Evolutionary conservation across 164 flowering plant genomes (phyloP).

Genomic region (Platanus orientalis): DNA sequence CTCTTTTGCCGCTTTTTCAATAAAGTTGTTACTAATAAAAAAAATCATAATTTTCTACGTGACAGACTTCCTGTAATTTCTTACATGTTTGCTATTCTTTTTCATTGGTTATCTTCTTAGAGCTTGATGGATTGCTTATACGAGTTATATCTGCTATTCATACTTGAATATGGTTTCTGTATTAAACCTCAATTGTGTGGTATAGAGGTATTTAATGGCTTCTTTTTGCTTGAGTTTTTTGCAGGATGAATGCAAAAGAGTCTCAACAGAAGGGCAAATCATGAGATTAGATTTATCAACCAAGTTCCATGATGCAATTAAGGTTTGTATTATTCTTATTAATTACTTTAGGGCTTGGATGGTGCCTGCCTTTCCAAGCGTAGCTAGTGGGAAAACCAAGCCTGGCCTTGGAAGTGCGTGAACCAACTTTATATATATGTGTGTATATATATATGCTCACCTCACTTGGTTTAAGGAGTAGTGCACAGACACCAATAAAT

Average conservation of each 20-base stretch:
- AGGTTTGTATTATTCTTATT: conserved; percentile 41
- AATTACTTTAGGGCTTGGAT: neutral
- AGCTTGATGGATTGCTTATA: neutral
- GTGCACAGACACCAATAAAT: no score
- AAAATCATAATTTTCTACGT: no score
- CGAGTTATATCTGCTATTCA: neutral
- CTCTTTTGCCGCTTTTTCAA: no score
- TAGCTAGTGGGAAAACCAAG: neutral
- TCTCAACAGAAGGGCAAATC: conserved; percentile 82
- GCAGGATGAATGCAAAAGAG: conserved; percentile 93
- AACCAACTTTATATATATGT: no score
- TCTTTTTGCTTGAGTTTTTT: conserved; percentile 11
- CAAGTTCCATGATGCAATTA: conserved; percentile 86
- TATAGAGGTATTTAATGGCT: neutral
- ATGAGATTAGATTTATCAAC: conserved; percentile 79
- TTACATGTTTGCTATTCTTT: neutral
- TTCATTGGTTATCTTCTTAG: neutral
- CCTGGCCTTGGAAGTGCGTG: no score
- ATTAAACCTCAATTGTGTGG: neutral
- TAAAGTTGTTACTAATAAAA: no score
- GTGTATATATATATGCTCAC: no score
- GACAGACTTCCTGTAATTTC: no score
- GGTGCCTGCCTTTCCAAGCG: neutral
- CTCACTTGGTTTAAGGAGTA: no score
- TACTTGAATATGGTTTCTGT: neutral